phyloP scores from a whole-genome alignment of 1,284 basidiomycete genomes.

The Farysia itapuensis region DNA sequence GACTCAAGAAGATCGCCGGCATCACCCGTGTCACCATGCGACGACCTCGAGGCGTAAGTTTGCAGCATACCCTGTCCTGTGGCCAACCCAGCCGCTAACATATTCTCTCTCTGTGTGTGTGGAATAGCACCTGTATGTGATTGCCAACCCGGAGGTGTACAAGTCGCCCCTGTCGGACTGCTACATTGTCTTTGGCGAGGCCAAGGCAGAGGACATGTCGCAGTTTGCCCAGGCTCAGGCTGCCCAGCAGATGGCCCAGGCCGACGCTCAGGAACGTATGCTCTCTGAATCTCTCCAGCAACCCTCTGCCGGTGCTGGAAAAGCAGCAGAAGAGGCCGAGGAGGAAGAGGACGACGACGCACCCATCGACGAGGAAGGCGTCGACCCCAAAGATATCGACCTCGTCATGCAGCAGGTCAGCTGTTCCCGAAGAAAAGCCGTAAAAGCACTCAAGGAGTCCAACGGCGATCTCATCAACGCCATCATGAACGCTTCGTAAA shows the following conservation, averaged over 20 bases:
- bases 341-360: slow-evolving; percentile 58
- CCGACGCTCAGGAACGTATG: slow-evolving; percentile 68
- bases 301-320: slow-evolving; percentile 17
- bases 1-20: slow-evolving; percentile 76
- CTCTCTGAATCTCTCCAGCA: slow-evolving; percentile 57
- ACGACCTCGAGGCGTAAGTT: slow-evolving; percentile 84
- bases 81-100: not conserved
- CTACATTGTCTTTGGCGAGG: slow-evolving; percentile 99
- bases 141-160: slow-evolving; percentile 93
- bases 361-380: slow-evolving; percentile 61
- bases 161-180: slow-evolving; percentile 95
- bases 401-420: slow-evolving; percentile 79
- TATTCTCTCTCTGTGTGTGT: not conserved
- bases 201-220: slow-evolving; percentile 92
- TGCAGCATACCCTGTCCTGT: not conserved
- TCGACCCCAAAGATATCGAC: slow-evolving; percentile 89
- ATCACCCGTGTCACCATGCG: slow-evolving; percentile 95
- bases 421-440: slow-evolving; percentile 58
- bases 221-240: slow-evolving; percentile 78
- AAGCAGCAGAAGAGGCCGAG: slow-evolving; percentile 42
- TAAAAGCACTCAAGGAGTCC: slow-evolving; percentile 59
- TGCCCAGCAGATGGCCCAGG: slow-evolving; percentile 76
- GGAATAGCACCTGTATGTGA: slow-evolving; percentile 80
- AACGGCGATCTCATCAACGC: slow-evolving; percentile 59
- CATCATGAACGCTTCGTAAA: slow-evolving; percentile 56